A percentile compares a stretch with the other conserved stretches of the same genome.
Evolutionary conservation across 140 eudicot species (phyloP).

Genomic region (Anethum foeniculum): DNA sequence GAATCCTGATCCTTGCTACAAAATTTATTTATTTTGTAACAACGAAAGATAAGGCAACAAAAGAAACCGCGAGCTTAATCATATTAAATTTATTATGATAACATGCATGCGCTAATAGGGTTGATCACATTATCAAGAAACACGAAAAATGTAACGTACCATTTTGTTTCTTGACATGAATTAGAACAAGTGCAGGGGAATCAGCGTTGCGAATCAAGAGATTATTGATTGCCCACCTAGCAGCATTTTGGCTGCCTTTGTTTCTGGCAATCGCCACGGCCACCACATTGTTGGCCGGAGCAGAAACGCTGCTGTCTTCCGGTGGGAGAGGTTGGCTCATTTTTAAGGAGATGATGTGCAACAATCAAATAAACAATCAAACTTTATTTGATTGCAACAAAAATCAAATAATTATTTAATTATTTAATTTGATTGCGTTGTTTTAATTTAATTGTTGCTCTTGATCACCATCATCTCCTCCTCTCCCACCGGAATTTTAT

Average conservation of each 20-base stretch:
- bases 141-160: slow-evolving; percentile 32
- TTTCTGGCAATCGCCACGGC: slow-evolving; percentile 38
- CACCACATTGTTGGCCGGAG: slow-evolving; percentile 4
- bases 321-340: slow-evolving; percentile 1
- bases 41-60: not conserved
- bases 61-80: not conserved
- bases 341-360: not conserved
- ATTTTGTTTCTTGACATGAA: slow-evolving; percentile 27
- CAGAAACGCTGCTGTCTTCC: not conserved
- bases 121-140: not conserved
- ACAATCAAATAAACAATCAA: slow-evolving; percentile 6
- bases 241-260: slow-evolving; percentile 32
- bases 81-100: not conserved
- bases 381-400: not conserved
- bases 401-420: not conserved
- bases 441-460: not conserved
- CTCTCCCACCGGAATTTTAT: slow-evolving; percentile 8
- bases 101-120: not conserved
- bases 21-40: too few relatives aligned
- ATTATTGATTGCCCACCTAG: slow-evolving; percentile 41
- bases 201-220: slow-evolving; percentile 10
- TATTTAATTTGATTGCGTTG: not conserved
- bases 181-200: slow-evolving; percentile 12
- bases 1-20: not conserved
- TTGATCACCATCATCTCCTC: slow-evolving; percentile 5